Evolutionary conservation across 495 filamentous ascomycete species (phyloP).

Genomic region (Aspergillus haitiensis): DNA sequence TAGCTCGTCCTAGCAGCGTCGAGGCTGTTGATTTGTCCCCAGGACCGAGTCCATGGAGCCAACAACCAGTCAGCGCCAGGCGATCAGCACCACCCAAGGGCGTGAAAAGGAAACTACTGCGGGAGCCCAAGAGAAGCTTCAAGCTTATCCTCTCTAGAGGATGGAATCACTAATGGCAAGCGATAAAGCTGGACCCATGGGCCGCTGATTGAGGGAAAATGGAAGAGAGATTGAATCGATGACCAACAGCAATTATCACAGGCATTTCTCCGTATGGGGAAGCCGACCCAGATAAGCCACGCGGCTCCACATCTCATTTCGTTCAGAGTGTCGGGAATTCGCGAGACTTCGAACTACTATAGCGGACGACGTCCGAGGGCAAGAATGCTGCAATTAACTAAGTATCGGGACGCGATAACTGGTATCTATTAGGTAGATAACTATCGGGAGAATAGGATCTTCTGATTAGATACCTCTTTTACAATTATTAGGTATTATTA

Average conservation of each 20-base stretch:
- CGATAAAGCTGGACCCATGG: background rate
- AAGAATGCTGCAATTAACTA: too few species aligned
- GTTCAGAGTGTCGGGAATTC: too few species aligned
- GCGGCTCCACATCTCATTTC: too few species aligned
- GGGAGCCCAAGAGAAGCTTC: background rate
- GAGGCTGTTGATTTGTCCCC: background rate
- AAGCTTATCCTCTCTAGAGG: slow-evolving; percentile 4
- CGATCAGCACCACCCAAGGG: background rate
- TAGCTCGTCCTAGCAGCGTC: background rate
- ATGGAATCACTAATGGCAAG: background rate
- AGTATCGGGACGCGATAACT: too few species aligned
- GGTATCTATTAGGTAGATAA: too few species aligned
- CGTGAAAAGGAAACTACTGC: background rate
- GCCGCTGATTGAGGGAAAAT: background rate
- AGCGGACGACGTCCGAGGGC: too few species aligned
- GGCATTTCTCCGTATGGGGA: background rate
- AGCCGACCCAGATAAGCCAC: background rate
- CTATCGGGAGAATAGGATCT: too few species aligned
- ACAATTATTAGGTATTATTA: too few species aligned
- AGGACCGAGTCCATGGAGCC: slow-evolving; percentile 3
- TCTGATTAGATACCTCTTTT: too few species aligned
- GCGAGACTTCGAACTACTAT: too few species aligned
- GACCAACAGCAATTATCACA: slow-evolving; percentile 1
- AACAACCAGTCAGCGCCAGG: background rate
- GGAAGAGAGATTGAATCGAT: background rate